These are phyloP conservation scores for Globisporangium yorkense DNA, from an alignment of 352 stramenopile genomes.

Conservation along the genomic window DNA sequence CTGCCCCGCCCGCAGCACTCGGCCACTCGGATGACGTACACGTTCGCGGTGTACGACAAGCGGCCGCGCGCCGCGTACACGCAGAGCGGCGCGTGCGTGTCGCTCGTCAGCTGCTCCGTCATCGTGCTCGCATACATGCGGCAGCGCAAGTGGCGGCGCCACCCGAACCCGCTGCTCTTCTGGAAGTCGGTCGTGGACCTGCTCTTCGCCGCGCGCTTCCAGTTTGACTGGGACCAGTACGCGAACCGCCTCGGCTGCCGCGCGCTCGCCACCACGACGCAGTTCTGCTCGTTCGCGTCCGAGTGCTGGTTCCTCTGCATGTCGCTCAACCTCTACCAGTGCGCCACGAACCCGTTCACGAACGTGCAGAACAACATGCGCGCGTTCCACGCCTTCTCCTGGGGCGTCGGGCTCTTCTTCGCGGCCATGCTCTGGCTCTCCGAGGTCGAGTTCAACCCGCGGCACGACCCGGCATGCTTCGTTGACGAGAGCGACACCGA, in stretches of 20 bases:
- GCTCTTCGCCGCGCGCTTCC: conserved; percentile 69
- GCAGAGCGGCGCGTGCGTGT: conserved; percentile 65
- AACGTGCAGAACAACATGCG: conserved; percentile 70
- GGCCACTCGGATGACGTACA: conserved; percentile 10
- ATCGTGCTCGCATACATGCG: conserved; percentile 63
- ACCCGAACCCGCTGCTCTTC: conserved; percentile 82
- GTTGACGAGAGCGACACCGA: conserved; percentile 66
- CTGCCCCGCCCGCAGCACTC: too few species aligned
- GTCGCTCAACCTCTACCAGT: conserved; percentile 81
- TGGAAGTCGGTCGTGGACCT: conserved; percentile 75
- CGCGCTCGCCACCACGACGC: conserved; percentile 51
- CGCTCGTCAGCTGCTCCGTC: conserved; percentile 64
- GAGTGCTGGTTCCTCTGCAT: conserved; percentile 88
- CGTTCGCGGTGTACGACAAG: conserved; percentile 17
- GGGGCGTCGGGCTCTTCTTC: conserved; percentile 51
- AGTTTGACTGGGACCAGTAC: conserved; percentile 61
- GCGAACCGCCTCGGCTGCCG: conserved; percentile 44
- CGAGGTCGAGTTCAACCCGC: conserved; percentile 39
- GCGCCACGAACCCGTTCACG: conserved; percentile 84
- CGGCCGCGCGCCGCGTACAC: conserved; percentile 44
- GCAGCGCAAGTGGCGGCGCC: conserved; percentile 62
- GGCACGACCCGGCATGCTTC: conserved; percentile 48
- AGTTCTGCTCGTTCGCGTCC: conserved; percentile 75
- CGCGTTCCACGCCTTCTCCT: conserved; percentile 74
- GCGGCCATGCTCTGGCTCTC: conserved; percentile 52